Evolutionary conservation across 108 stramenopile species (phyloP), one percentile per base, ranked within the genome.

Genomic region (Fragilaria radians): DNA sequence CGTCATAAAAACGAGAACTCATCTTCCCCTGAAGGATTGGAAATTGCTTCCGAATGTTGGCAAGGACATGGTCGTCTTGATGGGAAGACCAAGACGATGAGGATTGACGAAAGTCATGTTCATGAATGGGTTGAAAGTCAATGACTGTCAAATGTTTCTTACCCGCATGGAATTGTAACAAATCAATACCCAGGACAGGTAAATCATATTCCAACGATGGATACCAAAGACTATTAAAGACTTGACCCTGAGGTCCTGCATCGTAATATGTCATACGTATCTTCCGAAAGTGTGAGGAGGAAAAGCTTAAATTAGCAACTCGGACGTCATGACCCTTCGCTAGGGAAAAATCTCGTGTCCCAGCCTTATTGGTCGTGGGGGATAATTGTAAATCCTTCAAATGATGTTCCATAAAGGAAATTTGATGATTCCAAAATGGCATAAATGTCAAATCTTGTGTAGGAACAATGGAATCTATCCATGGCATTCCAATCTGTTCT

Each of bases 1-100:
- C 94, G 63, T 95, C 94, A 65, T 97, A 97, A 57, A 92, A 95
- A 60, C 84, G 88, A 46, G 86, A 76, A 29, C 85, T 88, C 92
- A 95, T 94, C 32, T 78, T 66, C 2, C 94, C 93, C 58, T 88
- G 75, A 42, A 97, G 68, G 33, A 78, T 81, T 17, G 89, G 83
- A 63, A 95, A 95, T 46, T 85, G 68, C 9, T 84, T 70, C 69
- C 83, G 88, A 73, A 97, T 95, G 33, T 76, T 74, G 2, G 54
- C 23, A 19, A 52, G 32, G 36, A 65, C 52, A 65, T 79, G 78
- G 27, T 52, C 54, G 17, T 51, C 50, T 24, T 19, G n/a, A 7
- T 7, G 19, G 21, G 9, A 3, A 9, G n/a, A 17, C 11, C 17
- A 19, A 52, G 51, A 11, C 11, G 55, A 7, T 31, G 33, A 74